phyloP scores from a whole-genome alignment of 192 early-diverging fungal genomes.

The Funneliformis geosporum region DNA sequence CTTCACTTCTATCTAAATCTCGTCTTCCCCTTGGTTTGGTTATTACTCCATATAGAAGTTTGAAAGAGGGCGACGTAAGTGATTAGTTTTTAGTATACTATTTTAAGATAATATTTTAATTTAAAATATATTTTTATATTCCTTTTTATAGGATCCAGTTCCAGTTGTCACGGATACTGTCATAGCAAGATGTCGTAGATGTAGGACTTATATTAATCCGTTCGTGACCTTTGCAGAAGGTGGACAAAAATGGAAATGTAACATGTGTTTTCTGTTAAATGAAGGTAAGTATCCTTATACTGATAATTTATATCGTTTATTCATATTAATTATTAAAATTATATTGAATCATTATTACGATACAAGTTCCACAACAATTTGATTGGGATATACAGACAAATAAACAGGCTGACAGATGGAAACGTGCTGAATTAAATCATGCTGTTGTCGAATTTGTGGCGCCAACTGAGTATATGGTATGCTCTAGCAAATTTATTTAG shows the following conservation, averaged over 20 bases:
- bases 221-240: slow-evolving; percentile 95
- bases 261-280: slow-evolving; percentile 90
- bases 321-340: background rate
- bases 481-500: background rate
- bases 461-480: slow-evolving; percentile 95
- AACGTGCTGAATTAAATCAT: slow-evolving; percentile 86
- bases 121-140: background rate
- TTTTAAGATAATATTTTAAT: background rate
- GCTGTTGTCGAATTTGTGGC: slow-evolving; percentile 93
- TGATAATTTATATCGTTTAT: background rate
- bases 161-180: slow-evolving; percentile 86
- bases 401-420: slow-evolving; percentile 80
- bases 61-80: slow-evolving; percentile 72
- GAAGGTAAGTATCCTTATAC: slow-evolving; percentile 61
- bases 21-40: slow-evolving; percentile 88
- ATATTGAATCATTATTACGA: background rate
- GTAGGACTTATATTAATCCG: slow-evolving; percentile 96
- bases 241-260: slow-evolving; percentile 95
- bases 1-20: slow-evolving; percentile 80
- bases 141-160: slow-evolving; percentile 59
- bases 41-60: slow-evolving; percentile 83
- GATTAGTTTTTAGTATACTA: background rate
- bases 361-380: slow-evolving; percentile 67
- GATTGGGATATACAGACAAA: slow-evolving; percentile 80
- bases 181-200: slow-evolving; percentile 93